These are phyloP conservation scores for Alternaria ethzedia DNA, from an alignment of 2,329 filamentous ascomycete genomes.

Conservation along the genomic window DNA sequence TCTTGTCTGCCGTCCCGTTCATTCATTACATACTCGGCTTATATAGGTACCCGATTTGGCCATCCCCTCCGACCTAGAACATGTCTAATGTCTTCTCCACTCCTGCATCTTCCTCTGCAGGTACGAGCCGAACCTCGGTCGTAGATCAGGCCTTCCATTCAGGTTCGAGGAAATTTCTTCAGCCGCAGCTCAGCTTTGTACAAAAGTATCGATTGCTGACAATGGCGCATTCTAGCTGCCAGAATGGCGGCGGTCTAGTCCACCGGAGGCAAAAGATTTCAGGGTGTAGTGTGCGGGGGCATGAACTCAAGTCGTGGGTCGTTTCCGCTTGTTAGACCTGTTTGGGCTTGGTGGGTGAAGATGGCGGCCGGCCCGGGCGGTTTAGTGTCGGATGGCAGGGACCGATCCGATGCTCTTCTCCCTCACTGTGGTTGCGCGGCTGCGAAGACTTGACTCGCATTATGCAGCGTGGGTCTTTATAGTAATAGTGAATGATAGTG, in stretches of 20 bases:
- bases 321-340: background rate
- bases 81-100: background rate
- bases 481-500: background rate
- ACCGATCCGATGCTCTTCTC: background rate
- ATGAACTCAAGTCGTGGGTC: background rate
- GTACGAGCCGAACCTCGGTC: background rate
- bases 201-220: background rate
- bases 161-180: background rate
- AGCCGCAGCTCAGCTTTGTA: background rate
- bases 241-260: background rate
- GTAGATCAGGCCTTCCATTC: background rate
- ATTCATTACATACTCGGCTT: background rate
- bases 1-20: background rate
- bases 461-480: background rate
- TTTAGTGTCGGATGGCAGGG: background rate
- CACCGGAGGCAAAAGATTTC: background rate
- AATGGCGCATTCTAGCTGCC: background rate
- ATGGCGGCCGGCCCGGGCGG: background rate
- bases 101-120: background rate
- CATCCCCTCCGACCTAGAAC: background rate
- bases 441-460: background rate
- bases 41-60: background rate
- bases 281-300: conserved; percentile 2
- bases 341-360: background rate
- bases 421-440: background rate